Percentiles rank a stretch among this genome's conserved stretches.
Conservation (phyloP, 345 rosid genomes). For the Microthlaspi erraticum region DNA sequence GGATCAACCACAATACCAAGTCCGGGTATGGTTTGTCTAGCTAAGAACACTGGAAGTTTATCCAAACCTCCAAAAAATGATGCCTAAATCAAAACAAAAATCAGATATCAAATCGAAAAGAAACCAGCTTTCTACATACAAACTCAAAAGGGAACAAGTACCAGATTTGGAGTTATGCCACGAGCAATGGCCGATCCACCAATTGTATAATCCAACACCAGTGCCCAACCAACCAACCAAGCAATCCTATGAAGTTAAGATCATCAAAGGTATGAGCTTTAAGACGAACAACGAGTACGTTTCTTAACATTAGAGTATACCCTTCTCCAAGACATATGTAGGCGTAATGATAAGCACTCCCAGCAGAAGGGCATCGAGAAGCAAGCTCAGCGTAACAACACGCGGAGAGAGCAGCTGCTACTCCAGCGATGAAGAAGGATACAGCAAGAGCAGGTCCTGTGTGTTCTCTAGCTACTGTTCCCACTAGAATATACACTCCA, state of each 20-base stretch:
- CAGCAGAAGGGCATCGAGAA: conserved; percentile 96
- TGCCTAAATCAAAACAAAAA: conserved; percentile 52
- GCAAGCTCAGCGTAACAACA: conserved; percentile 98
- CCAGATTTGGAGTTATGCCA: conserved; percentile 87
- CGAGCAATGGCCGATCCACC: conserved; percentile 98
- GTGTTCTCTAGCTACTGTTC: conserved; percentile 98
- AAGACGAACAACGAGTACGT: conserved; percentile 6
- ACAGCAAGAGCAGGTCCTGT: conserved; percentile 94
- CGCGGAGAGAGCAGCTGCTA: conserved; percentile 93
- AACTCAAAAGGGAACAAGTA: conserved; percentile 21
- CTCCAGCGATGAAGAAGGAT: conserved; percentile 89
- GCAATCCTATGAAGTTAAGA: conserved; percentile 54
- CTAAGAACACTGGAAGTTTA: conserved; percentile 71
- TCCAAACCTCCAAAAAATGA: conserved; percentile 78
- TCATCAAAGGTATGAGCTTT: not conserved
- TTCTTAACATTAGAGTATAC: conserved; percentile 43
- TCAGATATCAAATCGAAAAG: conserved; percentile 12
- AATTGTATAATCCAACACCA: conserved; percentile 89
- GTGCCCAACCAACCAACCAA: conserved; percentile 97
- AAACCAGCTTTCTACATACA: not conserved
- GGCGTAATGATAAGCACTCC: conserved; percentile 97
- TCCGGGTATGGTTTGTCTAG: conserved; percentile 73
- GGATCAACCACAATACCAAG: conserved; percentile 85
- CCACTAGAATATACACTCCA: conserved; percentile 94
- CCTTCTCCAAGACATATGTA: conserved; percentile 97